phyloP scores from a whole-genome alignment of 2,329 filamentous ascomycete species.

The Microsporum audouinii region DNA sequence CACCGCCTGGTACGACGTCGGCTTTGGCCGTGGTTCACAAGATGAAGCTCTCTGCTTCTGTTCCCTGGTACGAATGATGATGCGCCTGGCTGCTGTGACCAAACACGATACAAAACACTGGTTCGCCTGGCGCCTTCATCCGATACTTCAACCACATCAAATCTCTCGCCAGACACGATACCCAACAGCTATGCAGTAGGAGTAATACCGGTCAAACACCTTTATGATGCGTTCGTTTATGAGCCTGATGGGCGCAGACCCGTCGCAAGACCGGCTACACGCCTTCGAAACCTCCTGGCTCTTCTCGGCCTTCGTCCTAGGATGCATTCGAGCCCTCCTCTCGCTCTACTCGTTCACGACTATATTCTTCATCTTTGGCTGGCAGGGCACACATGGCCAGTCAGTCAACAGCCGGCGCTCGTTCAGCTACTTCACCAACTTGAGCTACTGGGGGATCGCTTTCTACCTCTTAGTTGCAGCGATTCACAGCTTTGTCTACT shows the following conservation, averaged over 20 bases:
- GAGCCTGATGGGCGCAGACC: constrained; percentile 26
- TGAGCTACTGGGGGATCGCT: constrained; percentile 71
- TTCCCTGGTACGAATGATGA: background rate
- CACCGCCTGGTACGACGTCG: background rate
- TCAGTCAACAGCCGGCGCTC: constrained; percentile 40
- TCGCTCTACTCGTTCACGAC: constrained; percentile 58
- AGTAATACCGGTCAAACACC: background rate
- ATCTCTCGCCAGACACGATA: background rate
- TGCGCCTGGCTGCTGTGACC: too few species aligned
- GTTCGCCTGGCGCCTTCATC: too few species aligned
- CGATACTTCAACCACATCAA: too few species aligned
- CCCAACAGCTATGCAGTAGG: background rate
- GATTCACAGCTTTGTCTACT: constrained; percentile 59
- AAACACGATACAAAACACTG: too few species aligned
- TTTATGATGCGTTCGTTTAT: constrained; percentile 13
- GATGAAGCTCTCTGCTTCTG: background rate
- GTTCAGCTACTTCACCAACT: constrained; percentile 73
- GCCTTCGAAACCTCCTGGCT: constrained; percentile 75
- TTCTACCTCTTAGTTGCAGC: constrained; percentile 65
- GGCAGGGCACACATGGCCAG: constrained; percentile 46
- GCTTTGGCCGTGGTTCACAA: background rate
- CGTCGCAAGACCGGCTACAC: constrained; percentile 40
- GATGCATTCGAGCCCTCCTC: constrained; percentile 32
- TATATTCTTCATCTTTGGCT: constrained; percentile 58
- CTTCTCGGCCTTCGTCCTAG: constrained; percentile 46